phyloP scores from a whole-genome alignment of 768 basidiomycete species.

The Lyophyllum shimeji region DNA sequence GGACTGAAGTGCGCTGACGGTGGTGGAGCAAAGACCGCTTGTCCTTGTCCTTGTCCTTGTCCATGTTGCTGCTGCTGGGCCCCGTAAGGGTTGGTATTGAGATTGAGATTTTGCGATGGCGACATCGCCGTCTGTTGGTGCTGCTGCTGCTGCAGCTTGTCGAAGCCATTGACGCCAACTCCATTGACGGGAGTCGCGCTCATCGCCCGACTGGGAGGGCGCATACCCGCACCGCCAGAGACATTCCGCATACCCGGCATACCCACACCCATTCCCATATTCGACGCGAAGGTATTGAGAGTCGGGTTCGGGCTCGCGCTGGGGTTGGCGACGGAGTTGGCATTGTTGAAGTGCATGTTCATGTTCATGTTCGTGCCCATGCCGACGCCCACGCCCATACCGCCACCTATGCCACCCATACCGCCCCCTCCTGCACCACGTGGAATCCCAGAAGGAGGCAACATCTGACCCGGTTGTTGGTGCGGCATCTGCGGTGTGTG shows the following conservation, averaged over 20 bases:
- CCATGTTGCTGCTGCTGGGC: not conserved
- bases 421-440: not conserved
- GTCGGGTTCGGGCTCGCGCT: too few relatives aligned
- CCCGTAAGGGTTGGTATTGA: constrained; percentile 5
- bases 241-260: constrained; percentile 10
- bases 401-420: not conserved
- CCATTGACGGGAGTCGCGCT: constrained; percentile 12
- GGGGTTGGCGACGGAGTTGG: too few relatives aligned
- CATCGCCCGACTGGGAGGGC: constrained; percentile 16
- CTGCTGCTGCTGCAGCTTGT: not conserved
- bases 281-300: too few relatives aligned
- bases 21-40: too few relatives aligned
- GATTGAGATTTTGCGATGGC: not conserved
- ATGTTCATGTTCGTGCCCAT: too few relatives aligned
- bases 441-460: constrained; percentile 11
- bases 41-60: constrained; percentile 1
- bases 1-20: too few relatives aligned
- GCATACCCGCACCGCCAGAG: constrained; percentile 3
- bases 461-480: constrained; percentile 8
- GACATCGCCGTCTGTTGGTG: too few relatives aligned
- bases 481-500: constrained; percentile 7
- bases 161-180: constrained; percentile 4
- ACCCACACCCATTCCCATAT: too few relatives aligned
- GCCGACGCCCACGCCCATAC: constrained; percentile 5
- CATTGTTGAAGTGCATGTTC: too few relatives aligned